Evolutionary conservation across 1,284 basidiomycete genomes (phyloP), one percentile per base, ranked within the genome.

Genomic region (Ganoderma sp.): DNA sequence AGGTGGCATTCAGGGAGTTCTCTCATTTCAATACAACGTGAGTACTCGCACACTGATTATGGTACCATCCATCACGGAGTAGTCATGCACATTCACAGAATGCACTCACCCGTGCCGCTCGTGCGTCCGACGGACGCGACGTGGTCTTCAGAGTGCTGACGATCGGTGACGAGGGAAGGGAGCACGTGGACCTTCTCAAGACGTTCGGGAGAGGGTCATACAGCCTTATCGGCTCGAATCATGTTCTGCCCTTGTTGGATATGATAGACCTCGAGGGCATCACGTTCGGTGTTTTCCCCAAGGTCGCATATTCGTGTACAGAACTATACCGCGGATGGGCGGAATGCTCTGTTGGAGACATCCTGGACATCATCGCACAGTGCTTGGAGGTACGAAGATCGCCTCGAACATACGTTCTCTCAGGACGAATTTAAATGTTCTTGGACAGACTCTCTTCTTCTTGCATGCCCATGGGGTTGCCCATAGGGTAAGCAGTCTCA

Each of bases 351-450:
- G 76, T 75, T 0, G 79, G 75, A 1, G 78, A 80, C 62, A 64
- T 79, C 34, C 32, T 79, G 8, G 75, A 79, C 48, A 77, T 79
- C 73, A 60, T 79, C n/a, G 68, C 77, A 70, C 78, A 79, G 60
- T 73, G 73, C 56, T 48, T 79, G 4, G 77, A 79, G 74, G 64
- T 66, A 66, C 45, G 66, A 67, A n/a, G 5, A n/a, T 7, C 7
- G 32, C 41, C 28, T 32, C 28, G 28, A 39, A 22, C 48, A n/a
- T 8, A 9, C 25, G n/a, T 8, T 25, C 3, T 8, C n/a, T 25
- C 8, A 14, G 9, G 42, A 1, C 4, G 6, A 6, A 6, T 15
- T 3, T 43, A 12, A 61, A 15, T 12, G 1, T 28, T 14, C 2
- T 4, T 6, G 3, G 19, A 19, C 22, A 69, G 68, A 32, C 58